A percentile compares a stretch with the other conserved stretches of the same genome.
Conservation (phyloP, 1,284 basidiomycete genomes). For the Papiliotrema terrestris region DNA sequence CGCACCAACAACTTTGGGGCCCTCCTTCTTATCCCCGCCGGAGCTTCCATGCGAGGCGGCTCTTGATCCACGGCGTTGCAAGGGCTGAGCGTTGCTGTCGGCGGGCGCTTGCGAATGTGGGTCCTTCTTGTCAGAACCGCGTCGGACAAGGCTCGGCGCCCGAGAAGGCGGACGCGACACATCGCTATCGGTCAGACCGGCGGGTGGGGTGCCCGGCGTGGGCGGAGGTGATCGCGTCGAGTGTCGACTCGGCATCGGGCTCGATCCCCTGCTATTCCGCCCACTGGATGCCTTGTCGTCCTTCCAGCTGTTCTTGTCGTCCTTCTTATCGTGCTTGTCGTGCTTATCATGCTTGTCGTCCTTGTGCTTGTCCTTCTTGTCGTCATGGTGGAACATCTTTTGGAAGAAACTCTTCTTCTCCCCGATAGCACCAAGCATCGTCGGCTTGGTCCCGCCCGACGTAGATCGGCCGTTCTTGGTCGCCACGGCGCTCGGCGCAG, state of each 20-base stretch:
- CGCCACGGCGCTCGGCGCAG: constrained; percentile 17
- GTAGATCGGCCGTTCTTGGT: constrained; percentile 14
- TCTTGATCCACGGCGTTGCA: constrained; percentile 19
- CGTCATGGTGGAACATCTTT: constrained; percentile 47
- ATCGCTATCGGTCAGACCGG: constrained; percentile 29
- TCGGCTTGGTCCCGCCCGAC: constrained; percentile 24
- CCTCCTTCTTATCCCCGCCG: constrained; percentile 3
- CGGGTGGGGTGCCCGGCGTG: constrained; percentile 30
- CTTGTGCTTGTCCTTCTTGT: constrained; percentile 32
- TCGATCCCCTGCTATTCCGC: constrained; percentile 13
- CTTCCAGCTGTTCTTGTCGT: neutral
- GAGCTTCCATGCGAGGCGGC: constrained; percentile 23
- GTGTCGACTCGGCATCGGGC: constrained; percentile 13
- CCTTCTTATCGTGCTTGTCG: constrained; percentile 17
- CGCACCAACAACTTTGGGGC: constrained; percentile 15
- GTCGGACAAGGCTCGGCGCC: constrained; percentile 34
- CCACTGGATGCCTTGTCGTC: constrained; percentile 15
- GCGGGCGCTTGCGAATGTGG: constrained; percentile 29
- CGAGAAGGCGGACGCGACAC: constrained; percentile 35
- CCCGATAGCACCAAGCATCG: constrained; percentile 28
- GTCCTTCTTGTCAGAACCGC: constrained; percentile 22
- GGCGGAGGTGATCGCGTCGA: constrained; percentile 32
- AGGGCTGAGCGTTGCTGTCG: constrained; percentile 16
- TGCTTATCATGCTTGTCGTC: constrained; percentile 18
- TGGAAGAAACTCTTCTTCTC: constrained; percentile 49